Percentiles rank a stretch among this genome's conserved stretches.
Conservation (phyloP, 371 early-diverging fungal genomes). For the Syncephalastrum contaminatum region DNA sequence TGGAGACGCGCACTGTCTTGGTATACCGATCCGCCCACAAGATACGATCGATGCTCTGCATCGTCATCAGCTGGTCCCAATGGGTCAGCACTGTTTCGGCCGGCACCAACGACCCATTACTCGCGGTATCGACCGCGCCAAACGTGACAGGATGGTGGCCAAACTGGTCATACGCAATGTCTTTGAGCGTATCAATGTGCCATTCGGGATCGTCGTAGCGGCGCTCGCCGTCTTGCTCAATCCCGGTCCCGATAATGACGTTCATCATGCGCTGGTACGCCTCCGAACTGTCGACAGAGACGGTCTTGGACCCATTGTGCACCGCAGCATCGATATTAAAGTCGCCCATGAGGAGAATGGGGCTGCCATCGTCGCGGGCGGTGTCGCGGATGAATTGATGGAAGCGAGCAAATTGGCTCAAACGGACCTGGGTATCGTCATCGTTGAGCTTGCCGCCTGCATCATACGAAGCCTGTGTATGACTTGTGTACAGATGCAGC, state of each 20-base stretch:
- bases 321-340: slow-evolving; percentile 75
- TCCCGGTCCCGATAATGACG: slow-evolving; percentile 61
- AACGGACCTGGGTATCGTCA: slow-evolving; percentile 55
- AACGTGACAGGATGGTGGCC: slow-evolving; percentile 81
- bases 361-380: slow-evolving; percentile 24
- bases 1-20: slow-evolving; percentile 8
- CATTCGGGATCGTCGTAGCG: slow-evolving; percentile 1
- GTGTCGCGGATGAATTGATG: slow-evolving; percentile 63
- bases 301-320: slow-evolving; percentile 27
- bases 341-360: slow-evolving; percentile 73
- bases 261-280: slow-evolving; percentile 72
- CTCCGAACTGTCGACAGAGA: slow-evolving; percentile 25
- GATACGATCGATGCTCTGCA: slow-evolving; percentile 73
- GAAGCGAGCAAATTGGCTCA: slow-evolving; percentile 61
- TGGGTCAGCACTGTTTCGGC: slow-evolving; percentile 65
- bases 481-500: slow-evolving; percentile 79
- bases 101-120: slow-evolving; percentile 43
- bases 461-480: slow-evolving; percentile 78
- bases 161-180: slow-evolving; percentile 53
- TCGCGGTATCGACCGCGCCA: slow-evolving; percentile 54
- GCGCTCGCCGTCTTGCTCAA: slow-evolving; percentile 14
- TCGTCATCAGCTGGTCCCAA: slow-evolving; percentile 48
- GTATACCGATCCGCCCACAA: slow-evolving; percentile 36
- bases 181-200: slow-evolving; percentile 34
- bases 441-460: slow-evolving; percentile 45